Percentiles rank a stretch among this genome's conserved stretches.
Conservation (phyloP, 306 rosid genomes). For the Prunus campanulata region DNA sequence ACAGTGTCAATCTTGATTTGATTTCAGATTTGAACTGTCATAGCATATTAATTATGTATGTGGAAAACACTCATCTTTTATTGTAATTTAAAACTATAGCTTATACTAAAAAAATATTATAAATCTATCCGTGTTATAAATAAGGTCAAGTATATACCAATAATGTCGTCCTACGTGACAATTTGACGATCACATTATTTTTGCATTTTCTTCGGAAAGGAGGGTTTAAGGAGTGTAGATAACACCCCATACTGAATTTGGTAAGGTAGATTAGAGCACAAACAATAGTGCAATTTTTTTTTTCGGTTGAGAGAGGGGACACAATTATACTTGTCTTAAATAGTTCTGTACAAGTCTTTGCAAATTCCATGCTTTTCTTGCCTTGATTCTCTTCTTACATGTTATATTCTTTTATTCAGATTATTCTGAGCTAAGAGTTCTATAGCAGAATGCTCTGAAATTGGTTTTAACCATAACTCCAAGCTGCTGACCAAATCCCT, state of each 20-base stretch:
- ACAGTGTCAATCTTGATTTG: rapidly evolving
- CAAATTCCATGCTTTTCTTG: background rate
- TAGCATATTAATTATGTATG: rapidly evolving
- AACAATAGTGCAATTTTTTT: background rate
- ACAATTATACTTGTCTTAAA: background rate
- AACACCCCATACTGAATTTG: background rate
- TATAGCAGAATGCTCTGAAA: too few species aligned
- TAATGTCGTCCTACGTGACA: too few species aligned
- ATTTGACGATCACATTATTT: too few species aligned
- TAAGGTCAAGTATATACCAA: too few species aligned
- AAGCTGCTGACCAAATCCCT: background rate
- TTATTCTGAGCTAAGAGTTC: background rate
- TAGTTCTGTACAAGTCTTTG: background rate
- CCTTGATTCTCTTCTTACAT: background rate
- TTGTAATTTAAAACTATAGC: rapidly evolving
- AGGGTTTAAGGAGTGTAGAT: background rate
- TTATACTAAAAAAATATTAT: too few species aligned
- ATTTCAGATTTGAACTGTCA: too few species aligned
- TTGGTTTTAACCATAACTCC: too few species aligned
- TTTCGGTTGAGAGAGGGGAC: background rate
- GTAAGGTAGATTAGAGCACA: background rate
- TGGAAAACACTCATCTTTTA: rapidly evolving
- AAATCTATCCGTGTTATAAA: rapidly evolving
- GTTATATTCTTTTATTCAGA: background rate
- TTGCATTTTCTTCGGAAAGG: too few species aligned